Percentiles rank a stretch among this genome's conserved stretches.
These are phyloP conservation scores for Colletotrichum paranaense DNA, from an alignment of 2,329 filamentous ascomycete species.

Conservation along the genomic window DNA sequence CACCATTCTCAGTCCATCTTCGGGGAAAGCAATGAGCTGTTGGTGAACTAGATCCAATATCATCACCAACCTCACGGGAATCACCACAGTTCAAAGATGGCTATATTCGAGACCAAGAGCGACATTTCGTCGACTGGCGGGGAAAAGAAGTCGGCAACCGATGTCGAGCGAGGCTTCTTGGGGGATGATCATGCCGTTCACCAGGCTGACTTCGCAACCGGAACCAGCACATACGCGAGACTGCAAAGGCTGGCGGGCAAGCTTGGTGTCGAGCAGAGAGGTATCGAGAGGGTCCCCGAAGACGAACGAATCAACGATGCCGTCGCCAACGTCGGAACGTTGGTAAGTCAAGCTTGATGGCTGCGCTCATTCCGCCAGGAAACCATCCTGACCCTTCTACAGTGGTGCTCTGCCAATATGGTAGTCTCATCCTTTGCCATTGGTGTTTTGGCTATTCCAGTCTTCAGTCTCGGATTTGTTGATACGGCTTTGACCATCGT, in stretches of 20 bases:
- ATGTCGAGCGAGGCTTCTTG: constrained; percentile 20
- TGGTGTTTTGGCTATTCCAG: constrained; percentile 74
- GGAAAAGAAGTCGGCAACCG: constrained; percentile 20
- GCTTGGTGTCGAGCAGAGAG: constrained; percentile 77
- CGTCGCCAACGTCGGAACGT: constrained; percentile 75
- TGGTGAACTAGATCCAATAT: constrained; percentile 2
- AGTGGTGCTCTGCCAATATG: constrained; percentile 82
- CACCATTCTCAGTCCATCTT: not conserved
- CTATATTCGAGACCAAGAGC: constrained; percentile 32
- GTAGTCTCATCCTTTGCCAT: constrained; percentile 82
- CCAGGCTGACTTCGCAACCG: constrained; percentile 24
- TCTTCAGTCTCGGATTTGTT: constrained; percentile 78
- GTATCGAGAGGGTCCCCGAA: constrained; percentile 79
- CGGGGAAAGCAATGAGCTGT: constrained; percentile 18
- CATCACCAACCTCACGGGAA: constrained; percentile 1
- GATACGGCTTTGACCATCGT: constrained; percentile 79
- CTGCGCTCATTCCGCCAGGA: not conserved
- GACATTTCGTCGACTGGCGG: constrained; percentile 27
- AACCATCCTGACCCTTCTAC: constrained; percentile 7
- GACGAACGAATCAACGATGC: constrained; percentile 75
- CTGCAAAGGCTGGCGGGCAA: constrained; percentile 72
- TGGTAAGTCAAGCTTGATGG: constrained; percentile 62
- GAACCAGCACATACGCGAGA: constrained; percentile 40
- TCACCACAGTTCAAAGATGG: constrained; percentile 3
- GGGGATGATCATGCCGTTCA: constrained; percentile 16